Conservation (phyloP, 2,329 filamentous ascomycete species). For the Penicillium sp. region DNA sequence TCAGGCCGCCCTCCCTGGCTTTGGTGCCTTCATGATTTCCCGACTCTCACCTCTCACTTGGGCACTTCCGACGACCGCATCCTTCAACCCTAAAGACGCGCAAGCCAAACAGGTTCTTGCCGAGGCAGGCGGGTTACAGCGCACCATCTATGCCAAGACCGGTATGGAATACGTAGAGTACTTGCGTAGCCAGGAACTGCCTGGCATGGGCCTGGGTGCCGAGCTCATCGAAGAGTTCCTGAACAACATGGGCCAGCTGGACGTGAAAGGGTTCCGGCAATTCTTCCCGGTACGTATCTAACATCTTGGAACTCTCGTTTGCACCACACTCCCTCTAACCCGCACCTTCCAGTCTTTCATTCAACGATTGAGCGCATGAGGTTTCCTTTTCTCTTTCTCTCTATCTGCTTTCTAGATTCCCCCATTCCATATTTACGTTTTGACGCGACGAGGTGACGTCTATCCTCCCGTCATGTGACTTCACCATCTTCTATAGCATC, state of each 20-base stretch:
- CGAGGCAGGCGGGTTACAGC: slow-evolving; percentile 85
- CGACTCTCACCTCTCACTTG: slow-evolving; percentile 88
- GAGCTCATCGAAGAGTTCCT: slow-evolving; percentile 51
- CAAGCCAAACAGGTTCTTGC: slow-evolving; percentile 84
- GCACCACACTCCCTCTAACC: slow-evolving; percentile 7
- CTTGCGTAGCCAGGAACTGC: slow-evolving; percentile 47
- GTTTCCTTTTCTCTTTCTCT: slow-evolving; percentile 19
- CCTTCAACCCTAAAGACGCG: slow-evolving; percentile 82
- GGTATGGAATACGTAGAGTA: slow-evolving; percentile 72
- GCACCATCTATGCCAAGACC: slow-evolving; percentile 86
- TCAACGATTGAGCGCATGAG: slow-evolving; percentile 48
- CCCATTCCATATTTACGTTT: slow-evolving; percentile 24
- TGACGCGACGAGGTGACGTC: slow-evolving; percentile 24
- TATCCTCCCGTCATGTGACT: slow-evolving; percentile 16
- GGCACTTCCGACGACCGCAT: slow-evolving; percentile 77
- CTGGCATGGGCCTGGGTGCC: slow-evolving; percentile 50
- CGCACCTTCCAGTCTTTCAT: slow-evolving; percentile 40
- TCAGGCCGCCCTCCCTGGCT: slow-evolving; percentile 69
- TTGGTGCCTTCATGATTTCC: slow-evolving; percentile 86
- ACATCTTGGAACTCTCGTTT: background rate
- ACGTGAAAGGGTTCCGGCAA: slow-evolving; percentile 48
- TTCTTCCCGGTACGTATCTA: slow-evolving; percentile 47
- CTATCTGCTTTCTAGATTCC: slow-evolving; percentile 28
- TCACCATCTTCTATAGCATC: slow-evolving; percentile 19
- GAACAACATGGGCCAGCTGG: slow-evolving; percentile 45